A percentile compares a stretch with the other conserved stretches of the same genome.
These are phyloP conservation scores for Moelleriella libera DNA, from an alignment of 2,329 filamentous ascomycete species.

Conservation along the genomic window DNA sequence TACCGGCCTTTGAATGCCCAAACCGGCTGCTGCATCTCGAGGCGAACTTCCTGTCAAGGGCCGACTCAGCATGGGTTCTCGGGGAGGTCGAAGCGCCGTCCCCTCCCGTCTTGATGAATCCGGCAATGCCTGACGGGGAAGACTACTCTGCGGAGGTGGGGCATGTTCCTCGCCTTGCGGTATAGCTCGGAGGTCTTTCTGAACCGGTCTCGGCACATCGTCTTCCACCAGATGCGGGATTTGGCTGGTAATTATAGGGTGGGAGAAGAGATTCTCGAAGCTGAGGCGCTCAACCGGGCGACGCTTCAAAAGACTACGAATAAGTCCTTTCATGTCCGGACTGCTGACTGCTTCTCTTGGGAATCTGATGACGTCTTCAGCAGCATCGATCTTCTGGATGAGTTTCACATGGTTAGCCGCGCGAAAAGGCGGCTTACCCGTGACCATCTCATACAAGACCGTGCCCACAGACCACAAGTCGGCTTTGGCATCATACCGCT, in stretches of 20 bases:
- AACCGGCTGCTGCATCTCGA: conserved; percentile 30
- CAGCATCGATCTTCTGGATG: conserved; percentile 78
- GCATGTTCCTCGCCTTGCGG: conserved; percentile 15
- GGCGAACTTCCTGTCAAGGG: conserved; percentile 24
- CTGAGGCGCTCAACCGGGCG: conserved; percentile 74
- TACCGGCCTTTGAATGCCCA: conserved; percentile 35
- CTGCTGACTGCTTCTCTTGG: conserved; percentile 58
- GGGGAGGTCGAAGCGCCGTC: conserved; percentile 25
- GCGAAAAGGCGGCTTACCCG: conserved; percentile 77
- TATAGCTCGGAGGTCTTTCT: conserved; percentile 20
- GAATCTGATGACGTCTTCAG: conserved; percentile 76
- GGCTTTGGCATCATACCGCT: conserved; percentile 93
- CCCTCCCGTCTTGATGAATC: conserved; percentile 24
- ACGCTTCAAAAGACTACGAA: conserved; percentile 69
- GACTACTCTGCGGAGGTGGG: conserved; percentile 10
- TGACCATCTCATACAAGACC: conserved; percentile 90
- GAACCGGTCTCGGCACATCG: conserved; percentile 39
- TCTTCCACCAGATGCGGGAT: conserved; percentile 76
- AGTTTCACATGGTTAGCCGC: conserved; percentile 92
- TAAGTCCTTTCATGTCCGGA: conserved; percentile 64
- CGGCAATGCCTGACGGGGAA: conserved; percentile 22
- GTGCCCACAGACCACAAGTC: conserved; percentile 97
- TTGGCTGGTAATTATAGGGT: conserved; percentile 54
- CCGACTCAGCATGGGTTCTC: conserved; percentile 17
- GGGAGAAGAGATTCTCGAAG: conserved; percentile 74